phyloP scores from a whole-genome alignment of 495 filamentous ascomycete species.

The Pseudotulostoma volvatum region DNA sequence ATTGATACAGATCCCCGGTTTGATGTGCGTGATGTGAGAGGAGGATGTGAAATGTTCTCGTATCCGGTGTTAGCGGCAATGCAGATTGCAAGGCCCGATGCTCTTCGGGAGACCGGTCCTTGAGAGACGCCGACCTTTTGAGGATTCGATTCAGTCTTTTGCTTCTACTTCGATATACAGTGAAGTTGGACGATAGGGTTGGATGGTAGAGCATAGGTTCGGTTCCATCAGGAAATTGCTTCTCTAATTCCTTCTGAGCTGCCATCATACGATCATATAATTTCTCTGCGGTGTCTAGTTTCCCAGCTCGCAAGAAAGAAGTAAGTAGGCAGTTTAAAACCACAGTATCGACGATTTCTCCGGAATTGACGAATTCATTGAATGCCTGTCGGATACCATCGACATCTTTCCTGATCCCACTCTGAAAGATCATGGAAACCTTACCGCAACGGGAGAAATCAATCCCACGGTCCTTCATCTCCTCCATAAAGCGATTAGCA shows the following conservation, averaged over 20 bases:
- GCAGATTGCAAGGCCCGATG: conserved; percentile 24
- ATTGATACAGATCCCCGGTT: conserved; percentile 20
- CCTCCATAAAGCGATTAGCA: conserved; percentile 66
- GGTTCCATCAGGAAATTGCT: not conserved
- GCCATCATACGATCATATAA: conserved; percentile 67
- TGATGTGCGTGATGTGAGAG: conserved; percentile 21
- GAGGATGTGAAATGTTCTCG: conserved; percentile 29
- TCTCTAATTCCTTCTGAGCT: conserved; percentile 13
- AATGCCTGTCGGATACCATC: conserved; percentile 56
- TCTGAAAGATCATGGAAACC: conserved; percentile 64
- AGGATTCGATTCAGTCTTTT: conserved; percentile 22
- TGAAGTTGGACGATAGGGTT: conserved; percentile 15
- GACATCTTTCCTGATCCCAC: conserved; percentile 53
- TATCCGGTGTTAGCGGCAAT: conserved; percentile 25
- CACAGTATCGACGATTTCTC: conserved; percentile 76
- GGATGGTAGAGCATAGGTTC: conserved; percentile 8
- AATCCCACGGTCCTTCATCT: conserved; percentile 56
- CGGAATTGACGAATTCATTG: conserved; percentile 54
- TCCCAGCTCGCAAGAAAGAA: conserved; percentile 55
- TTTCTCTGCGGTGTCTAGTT: conserved; percentile 53
- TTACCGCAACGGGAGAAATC: conserved; percentile 56
- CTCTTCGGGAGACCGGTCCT: conserved; percentile 14
- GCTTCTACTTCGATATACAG: conserved; percentile 15
- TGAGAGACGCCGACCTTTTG: conserved; percentile 17
- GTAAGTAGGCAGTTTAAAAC: conserved; percentile 74